Conservation (phyloP, 2,329 filamentous ascomycete species). For the Penicillium sp. region DNA sequence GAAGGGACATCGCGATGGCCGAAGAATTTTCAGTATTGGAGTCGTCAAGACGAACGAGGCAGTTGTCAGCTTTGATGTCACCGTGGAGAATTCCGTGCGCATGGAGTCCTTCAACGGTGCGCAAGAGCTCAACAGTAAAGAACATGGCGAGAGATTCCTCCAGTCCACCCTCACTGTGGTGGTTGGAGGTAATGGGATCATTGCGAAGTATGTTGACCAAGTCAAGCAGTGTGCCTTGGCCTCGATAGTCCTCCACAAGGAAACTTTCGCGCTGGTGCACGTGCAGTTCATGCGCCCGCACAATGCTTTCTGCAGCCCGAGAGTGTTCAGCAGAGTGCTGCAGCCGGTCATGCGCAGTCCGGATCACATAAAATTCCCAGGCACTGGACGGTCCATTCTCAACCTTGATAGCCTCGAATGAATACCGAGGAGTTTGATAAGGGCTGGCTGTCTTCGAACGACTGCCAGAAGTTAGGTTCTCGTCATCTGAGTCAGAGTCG, state of each 20-base stretch:
- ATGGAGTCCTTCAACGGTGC: slow-evolving; percentile 86
- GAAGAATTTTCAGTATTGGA: slow-evolving; percentile 26
- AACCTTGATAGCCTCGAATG: slow-evolving; percentile 88
- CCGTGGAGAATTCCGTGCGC: slow-evolving; percentile 79
- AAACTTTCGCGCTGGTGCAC: slow-evolving; percentile 89
- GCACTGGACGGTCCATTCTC: slow-evolving; percentile 76
- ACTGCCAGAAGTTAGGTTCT: slow-evolving; percentile 47
- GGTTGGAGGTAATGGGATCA: slow-evolving; percentile 55
- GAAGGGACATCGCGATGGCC: slow-evolving; percentile 28
- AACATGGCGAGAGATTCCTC: slow-evolving; percentile 94
- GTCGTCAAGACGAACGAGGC: slow-evolving; percentile 77
- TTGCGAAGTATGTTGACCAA: slow-evolving; percentile 82
- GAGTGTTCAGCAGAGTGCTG: slow-evolving; percentile 57
- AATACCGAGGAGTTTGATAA: slow-evolving; percentile 46
- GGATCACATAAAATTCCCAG: slow-evolving; percentile 98
- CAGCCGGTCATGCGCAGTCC: slow-evolving; percentile 74
- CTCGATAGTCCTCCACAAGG: slow-evolving; percentile 80
- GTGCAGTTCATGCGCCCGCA: slow-evolving; percentile 86
- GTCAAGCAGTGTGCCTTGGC: slow-evolving; percentile 91
- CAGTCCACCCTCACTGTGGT: slow-evolving; percentile 64
- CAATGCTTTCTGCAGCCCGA: slow-evolving; percentile 73
- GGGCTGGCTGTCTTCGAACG: slow-evolving; percentile 44
- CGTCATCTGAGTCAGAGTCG: slow-evolving; percentile 34
- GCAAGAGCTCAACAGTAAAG: slow-evolving; percentile 86
- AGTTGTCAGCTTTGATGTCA: slow-evolving; percentile 94